Evolutionary conservation across 345 rosid genomes (phyloP).

Genomic region (Noccaea bulbosa): DNA sequence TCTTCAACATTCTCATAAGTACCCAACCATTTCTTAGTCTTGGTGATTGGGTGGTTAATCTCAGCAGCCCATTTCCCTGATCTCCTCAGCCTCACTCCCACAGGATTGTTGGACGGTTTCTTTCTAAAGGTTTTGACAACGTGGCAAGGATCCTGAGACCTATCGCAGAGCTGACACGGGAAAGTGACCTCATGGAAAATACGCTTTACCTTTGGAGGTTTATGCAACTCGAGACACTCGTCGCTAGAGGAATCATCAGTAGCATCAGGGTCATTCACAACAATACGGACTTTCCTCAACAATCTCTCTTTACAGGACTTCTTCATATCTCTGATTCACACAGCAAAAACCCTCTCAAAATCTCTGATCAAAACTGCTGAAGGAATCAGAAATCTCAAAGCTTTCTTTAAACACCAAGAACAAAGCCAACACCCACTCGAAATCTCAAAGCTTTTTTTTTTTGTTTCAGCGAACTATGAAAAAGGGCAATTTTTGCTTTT

Average conservation of each 20-base stretch:
- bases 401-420: background rate
- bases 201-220: slow-evolving; percentile 46
- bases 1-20: slow-evolving; percentile 72
- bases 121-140: slow-evolving; percentile 44
- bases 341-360: slow-evolving; percentile 6
- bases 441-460: slow-evolving; percentile 22
- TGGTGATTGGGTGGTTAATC: slow-evolving; percentile 66
- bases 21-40: slow-evolving; percentile 75
- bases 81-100: slow-evolving; percentile 81
- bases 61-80: slow-evolving; percentile 99
- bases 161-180: slow-evolving; percentile 29
- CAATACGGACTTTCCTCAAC: slow-evolving; percentile 64
- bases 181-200: slow-evolving; percentile 60
- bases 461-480: slow-evolving; percentile 52
- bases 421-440: too few species aligned
- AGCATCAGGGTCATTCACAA: slow-evolving; percentile 74
- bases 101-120: slow-evolving; percentile 28
- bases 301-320: slow-evolving; percentile 19
- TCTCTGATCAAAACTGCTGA: slow-evolving; percentile 25
- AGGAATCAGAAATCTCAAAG: slow-evolving; percentile 41
- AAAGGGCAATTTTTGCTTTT: slow-evolving; percentile 51
- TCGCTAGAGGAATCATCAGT: slow-evolving; percentile 86
- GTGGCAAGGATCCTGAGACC: slow-evolving; percentile 56
- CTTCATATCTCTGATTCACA: slow-evolving; percentile 31
- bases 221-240: slow-evolving; percentile 49